phyloP scores from a whole-genome alignment of 805 yeast species.

The Yarrowia deformans region DNA sequence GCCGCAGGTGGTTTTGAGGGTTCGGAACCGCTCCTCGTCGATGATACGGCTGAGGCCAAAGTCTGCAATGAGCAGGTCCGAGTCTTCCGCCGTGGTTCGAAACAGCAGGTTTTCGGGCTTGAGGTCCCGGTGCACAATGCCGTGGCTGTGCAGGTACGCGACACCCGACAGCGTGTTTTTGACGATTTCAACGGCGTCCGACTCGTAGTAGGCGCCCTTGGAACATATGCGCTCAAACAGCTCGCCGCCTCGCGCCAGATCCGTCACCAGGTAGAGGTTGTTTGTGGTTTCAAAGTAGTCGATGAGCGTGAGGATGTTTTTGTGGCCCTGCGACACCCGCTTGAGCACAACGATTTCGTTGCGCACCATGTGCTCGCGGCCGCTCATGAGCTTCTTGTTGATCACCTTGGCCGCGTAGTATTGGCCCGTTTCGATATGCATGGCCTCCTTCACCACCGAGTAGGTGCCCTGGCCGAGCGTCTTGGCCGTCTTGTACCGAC shows the following conservation, averaged over 20 bases:
- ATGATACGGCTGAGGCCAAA: slow-evolving; percentile 69
- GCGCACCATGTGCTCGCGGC: slow-evolving; percentile 62
- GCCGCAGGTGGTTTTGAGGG: slow-evolving; percentile 63
- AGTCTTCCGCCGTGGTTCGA: slow-evolving; percentile 51
- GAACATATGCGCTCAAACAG: slow-evolving; percentile 65
- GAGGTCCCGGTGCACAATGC: slow-evolving; percentile 72
- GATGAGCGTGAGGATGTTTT: slow-evolving; percentile 65
- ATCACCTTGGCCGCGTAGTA: slow-evolving; percentile 64
- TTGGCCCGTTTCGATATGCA: slow-evolving; percentile 53
- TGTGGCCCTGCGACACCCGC: slow-evolving; percentile 58
- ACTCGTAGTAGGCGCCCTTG: slow-evolving; percentile 57
- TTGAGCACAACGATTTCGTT: slow-evolving; percentile 67
- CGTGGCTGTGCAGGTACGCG: slow-evolving; percentile 62
- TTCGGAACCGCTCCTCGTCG: slow-evolving; percentile 51
- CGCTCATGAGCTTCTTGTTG: slow-evolving; percentile 58
- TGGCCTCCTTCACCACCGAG: slow-evolving; percentile 55
- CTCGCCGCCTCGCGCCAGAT: slow-evolving; percentile 73
- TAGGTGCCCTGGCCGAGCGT: slow-evolving; percentile 56
- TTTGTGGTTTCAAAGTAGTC: slow-evolving; percentile 75
- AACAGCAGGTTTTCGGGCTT: slow-evolving; percentile 76
- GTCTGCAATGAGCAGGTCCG: slow-evolving; percentile 61
- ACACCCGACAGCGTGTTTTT: slow-evolving; percentile 62
- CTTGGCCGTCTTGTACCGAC: slow-evolving; percentile 48
- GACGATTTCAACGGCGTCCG: slow-evolving; percentile 60
- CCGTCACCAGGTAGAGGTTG: slow-evolving; percentile 63